phyloP scores from a whole-genome alignment of 352 stramenopile species.

The Phytophthora fragariae region DNA sequence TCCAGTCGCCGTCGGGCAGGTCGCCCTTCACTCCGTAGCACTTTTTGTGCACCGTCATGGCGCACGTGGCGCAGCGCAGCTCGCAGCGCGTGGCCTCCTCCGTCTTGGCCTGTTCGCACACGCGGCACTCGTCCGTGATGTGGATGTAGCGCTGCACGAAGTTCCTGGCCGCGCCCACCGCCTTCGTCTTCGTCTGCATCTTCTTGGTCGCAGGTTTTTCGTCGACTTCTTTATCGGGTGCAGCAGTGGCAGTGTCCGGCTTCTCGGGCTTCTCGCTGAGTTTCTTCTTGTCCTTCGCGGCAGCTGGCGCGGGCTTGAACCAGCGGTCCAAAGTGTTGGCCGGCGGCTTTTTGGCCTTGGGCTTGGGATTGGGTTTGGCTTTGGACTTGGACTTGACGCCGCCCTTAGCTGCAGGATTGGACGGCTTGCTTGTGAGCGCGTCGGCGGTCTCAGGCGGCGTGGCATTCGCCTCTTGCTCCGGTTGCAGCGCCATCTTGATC shows the following conservation, averaged over 20 bases:
- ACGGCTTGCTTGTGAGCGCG: not conserved
- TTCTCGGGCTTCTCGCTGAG: not conserved
- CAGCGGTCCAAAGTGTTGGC: constrained; percentile 67
- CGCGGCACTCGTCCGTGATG: constrained; percentile 71
- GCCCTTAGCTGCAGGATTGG: constrained; percentile 1
- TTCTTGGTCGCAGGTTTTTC: constrained; percentile 19
- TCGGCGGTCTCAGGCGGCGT: not conserved
- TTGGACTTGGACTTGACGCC: constrained; percentile 9
- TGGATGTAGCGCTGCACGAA: constrained; percentile 80
- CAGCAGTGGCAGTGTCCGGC: not conserved
- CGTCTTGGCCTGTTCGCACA: constrained; percentile 63
- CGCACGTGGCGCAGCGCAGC: constrained; percentile 65
- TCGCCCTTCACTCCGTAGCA: constrained; percentile 66
- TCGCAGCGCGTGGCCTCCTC: constrained; percentile 64
- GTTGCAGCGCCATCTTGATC: not conserved
- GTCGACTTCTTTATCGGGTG: not conserved
- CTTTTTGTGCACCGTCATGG: constrained; percentile 79
- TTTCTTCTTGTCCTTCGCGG: constrained; percentile 24
- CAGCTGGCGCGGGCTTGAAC: constrained; percentile 48
- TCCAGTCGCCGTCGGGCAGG: constrained; percentile 53
- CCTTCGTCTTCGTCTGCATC: constrained; percentile 17
- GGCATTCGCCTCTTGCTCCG: not conserved
- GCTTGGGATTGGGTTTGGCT: constrained; percentile 18
- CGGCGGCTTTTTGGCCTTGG: constrained; percentile 34
- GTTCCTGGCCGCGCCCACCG: constrained; percentile 39